phyloP scores from a whole-genome alignment of 2,329 filamentous ascomycete species.

The Stachybotrys echinatus region DNA sequence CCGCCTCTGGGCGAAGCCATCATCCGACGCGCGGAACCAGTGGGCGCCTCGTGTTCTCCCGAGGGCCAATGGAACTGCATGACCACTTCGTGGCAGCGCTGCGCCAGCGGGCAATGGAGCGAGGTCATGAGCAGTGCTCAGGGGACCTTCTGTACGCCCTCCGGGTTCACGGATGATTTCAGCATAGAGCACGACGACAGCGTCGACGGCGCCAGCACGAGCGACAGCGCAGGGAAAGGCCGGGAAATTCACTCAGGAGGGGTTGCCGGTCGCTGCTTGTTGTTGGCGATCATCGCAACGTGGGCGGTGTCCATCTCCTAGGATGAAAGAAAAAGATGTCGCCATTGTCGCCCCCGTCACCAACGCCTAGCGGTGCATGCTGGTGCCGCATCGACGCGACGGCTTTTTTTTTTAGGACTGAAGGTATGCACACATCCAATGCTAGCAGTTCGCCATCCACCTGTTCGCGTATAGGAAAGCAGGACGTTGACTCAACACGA shows the following conservation, averaged over 20 bases:
- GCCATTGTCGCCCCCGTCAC: too few species aligned
- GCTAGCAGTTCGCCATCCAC: too few species aligned
- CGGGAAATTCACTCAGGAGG: background rate
- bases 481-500: too few species aligned
- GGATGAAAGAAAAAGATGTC: too few species aligned
- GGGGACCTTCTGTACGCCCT: conserved; percentile 40
- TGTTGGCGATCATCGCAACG: background rate
- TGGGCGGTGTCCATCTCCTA: background rate
- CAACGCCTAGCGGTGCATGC: too few species aligned
- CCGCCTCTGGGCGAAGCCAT: conserved; percentile 1
- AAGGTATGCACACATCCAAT: too few species aligned
- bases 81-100: conserved; percentile 42
- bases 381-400: too few species aligned
- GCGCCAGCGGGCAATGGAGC: conserved; percentile 42
- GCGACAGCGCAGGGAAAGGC: background rate
- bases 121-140: conserved; percentile 33
- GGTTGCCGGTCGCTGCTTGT: background rate
- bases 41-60: conserved; percentile 32
- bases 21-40: conserved; percentile 18
- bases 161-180: conserved; percentile 35
- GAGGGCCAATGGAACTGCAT: conserved; percentile 55
- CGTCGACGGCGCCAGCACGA: background rate
- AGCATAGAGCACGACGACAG: conserved; percentile 24
- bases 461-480: too few species aligned
- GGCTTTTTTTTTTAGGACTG: too few species aligned